Conservation (phyloP, 441 rosid species). For the Capsella rubella region DNA sequence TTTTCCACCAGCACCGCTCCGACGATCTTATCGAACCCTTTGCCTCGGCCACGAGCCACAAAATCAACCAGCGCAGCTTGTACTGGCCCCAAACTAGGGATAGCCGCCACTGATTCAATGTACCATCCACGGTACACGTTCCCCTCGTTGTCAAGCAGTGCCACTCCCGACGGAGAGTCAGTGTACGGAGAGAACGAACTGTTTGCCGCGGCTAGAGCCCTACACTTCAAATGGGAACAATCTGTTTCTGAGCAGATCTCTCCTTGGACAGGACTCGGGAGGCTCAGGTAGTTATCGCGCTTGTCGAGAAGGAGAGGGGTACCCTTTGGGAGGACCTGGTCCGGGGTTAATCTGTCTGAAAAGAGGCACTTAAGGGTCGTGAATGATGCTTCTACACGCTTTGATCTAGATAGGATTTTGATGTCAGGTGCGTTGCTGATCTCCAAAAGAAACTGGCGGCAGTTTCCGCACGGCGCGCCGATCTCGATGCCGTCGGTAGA, state of each 20-base stretch:
- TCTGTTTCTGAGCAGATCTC: neutral
- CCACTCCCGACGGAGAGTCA: neutral
- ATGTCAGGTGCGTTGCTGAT: slow-evolving; percentile 61
- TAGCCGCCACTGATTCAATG: neutral
- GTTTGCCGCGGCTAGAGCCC: neutral
- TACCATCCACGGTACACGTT: neutral
- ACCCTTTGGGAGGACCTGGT: neutral
- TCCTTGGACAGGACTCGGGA: neutral
- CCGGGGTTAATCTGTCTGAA: neutral
- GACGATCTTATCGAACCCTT: neutral
- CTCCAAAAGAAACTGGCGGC: slow-evolving; percentile 86
- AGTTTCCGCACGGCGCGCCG: slow-evolving; percentile 85
- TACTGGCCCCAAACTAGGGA: neutral
- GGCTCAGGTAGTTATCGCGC: neutral
- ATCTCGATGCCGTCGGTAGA: neutral
- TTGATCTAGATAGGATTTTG: slow-evolving; percentile 44
- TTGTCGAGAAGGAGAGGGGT: neutral
- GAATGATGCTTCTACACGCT: neutral
- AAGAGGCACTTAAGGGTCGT: neutral
- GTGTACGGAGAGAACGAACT: neutral
- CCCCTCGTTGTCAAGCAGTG: neutral
- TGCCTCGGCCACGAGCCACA: neutral
- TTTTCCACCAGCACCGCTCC: neutral
- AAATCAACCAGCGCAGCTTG: slow-evolving; percentile 3
- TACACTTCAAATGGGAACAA: neutral